Evolutionary conservation across 768 basidiomycete species (phyloP).

Genomic region (Cystobasidium ongulense): DNA sequence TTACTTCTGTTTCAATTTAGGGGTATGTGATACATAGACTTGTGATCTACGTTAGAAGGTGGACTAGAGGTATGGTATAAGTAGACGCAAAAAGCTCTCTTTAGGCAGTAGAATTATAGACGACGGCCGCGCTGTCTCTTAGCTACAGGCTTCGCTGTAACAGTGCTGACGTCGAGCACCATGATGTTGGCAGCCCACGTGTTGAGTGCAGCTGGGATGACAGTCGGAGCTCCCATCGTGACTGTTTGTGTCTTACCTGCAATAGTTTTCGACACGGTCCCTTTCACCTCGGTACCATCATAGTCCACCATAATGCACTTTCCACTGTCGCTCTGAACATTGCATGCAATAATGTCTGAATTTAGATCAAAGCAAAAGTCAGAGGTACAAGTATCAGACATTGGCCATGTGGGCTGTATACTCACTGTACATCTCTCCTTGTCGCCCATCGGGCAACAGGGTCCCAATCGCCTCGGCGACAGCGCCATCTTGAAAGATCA

Average conservation of each 20-base stretch:
- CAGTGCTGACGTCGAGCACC: not conserved
- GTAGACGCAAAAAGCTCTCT: too few relatives aligned
- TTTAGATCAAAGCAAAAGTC: not conserved
- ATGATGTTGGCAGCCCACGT: not conserved
- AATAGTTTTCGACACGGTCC: not conserved
- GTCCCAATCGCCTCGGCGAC: not conserved
- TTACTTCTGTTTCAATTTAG: too few relatives aligned
- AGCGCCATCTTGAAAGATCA: not conserved
- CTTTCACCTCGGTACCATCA: not conserved
- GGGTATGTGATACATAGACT: too few relatives aligned
- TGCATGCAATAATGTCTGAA: slow-evolving; percentile 7
- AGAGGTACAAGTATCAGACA: not conserved
- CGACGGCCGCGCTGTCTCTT: not conserved
- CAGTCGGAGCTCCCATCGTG: not conserved
- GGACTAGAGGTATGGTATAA: too few relatives aligned
- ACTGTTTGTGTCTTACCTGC: not conserved
- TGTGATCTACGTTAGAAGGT: too few relatives aligned
- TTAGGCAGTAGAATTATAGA: too few relatives aligned
- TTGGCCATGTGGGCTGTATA: not conserved
- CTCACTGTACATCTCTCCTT: not conserved
- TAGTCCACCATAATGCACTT: slow-evolving; percentile 4
- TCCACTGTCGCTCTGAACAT: not conserved
- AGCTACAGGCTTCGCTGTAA: not conserved
- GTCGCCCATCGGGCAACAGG: not conserved
- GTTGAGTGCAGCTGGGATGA: not conserved